A percentile compares a stretch with the other conserved stretches of the same genome.
These are phyloP conservation scores for Ogataea nakhonphanomensis DNA, from an alignment of 805 yeast genomes.

Conservation along the genomic window DNA sequence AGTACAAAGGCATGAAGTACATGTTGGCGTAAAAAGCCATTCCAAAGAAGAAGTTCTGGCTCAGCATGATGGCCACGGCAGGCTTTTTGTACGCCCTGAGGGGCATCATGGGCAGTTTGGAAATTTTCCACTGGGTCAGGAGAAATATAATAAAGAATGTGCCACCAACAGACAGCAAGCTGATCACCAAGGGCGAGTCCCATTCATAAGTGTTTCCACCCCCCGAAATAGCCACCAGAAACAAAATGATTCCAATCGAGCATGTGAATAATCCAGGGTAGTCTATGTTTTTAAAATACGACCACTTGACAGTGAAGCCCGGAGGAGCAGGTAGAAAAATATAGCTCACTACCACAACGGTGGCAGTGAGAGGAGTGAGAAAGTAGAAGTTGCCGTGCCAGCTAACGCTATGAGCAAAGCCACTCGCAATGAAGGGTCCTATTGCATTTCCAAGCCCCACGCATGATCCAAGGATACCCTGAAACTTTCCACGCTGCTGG, in stretches of 20 bases:
- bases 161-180: slow-evolving; percentile 43
- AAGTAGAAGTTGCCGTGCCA: slow-evolving; percentile 55
- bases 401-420: slow-evolving; percentile 38
- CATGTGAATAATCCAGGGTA: slow-evolving; percentile 48
- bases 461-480: slow-evolving; percentile 50
- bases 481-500: slow-evolving; percentile 52
- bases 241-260: slow-evolving; percentile 44
- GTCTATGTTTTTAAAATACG: slow-evolving; percentile 47
- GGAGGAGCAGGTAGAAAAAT: slow-evolving; percentile 37
- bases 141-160: slow-evolving; percentile 40
- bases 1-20: slow-evolving; percentile 48
- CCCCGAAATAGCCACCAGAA: slow-evolving; percentile 55
- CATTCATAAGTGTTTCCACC: slow-evolving; percentile 61
- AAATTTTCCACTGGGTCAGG: slow-evolving; percentile 46
- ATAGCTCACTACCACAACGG: slow-evolving; percentile 30
- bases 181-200: slow-evolving; percentile 43
- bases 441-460: slow-evolving; percentile 50
- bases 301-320: slow-evolving; percentile 30
- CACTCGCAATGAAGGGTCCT: slow-evolving; percentile 58
- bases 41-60: slow-evolving; percentile 46
- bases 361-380: slow-evolving; percentile 40
- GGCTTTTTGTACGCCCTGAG: slow-evolving; percentile 38
- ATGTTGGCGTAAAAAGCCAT: slow-evolving; percentile 43
- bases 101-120: slow-evolving; percentile 55
- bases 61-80: slow-evolving; percentile 34